Evolutionary conservation across 2,329 filamentous ascomycete species (phyloP).

Genomic region (Kalaharituber pfeilii): DNA sequence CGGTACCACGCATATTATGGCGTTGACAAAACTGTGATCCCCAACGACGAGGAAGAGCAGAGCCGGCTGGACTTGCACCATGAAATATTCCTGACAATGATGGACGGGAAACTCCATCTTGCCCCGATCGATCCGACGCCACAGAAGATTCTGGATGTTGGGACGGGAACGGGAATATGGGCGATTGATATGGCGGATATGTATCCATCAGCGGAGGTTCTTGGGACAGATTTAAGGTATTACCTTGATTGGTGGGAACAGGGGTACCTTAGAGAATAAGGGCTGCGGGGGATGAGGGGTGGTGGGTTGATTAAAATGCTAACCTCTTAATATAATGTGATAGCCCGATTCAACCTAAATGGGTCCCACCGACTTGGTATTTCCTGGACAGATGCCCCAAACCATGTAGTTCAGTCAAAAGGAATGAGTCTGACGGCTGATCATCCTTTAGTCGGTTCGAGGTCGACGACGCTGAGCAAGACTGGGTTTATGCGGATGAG

Average conservation of each 20-base stretch:
- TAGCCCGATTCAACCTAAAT: constrained; percentile 4
- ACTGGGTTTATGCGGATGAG: constrained; percentile 24
- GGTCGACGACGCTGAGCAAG: constrained; percentile 25
- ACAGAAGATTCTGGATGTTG: too few relatives aligned
- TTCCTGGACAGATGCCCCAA: background rate
- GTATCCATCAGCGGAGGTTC: background rate
- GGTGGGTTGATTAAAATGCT: background rate
- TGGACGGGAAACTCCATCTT: constrained; percentile 1
- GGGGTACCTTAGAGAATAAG: background rate
- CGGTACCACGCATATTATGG: constrained; percentile 4
- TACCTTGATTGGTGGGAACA: background rate
- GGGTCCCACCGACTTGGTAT: constrained; percentile 6
- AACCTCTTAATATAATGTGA: background rate
- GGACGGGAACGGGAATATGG: too few relatives aligned
- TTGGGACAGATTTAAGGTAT: background rate
- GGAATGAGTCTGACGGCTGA: constrained; percentile 2
- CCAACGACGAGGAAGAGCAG: constrained; percentile 5
- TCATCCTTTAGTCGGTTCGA: constrained; percentile 10
- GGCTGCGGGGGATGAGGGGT: background rate
- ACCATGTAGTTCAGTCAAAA: background rate
- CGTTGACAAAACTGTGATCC: constrained; percentile 1
- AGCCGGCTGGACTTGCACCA: constrained; percentile 2
- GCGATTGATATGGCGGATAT: too few relatives aligned
- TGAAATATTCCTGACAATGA: background rate
- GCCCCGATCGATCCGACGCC: background rate